phyloP scores from a whole-genome alignment of 306 rosid genomes.

The Lathyrus tuberosus region DNA sequence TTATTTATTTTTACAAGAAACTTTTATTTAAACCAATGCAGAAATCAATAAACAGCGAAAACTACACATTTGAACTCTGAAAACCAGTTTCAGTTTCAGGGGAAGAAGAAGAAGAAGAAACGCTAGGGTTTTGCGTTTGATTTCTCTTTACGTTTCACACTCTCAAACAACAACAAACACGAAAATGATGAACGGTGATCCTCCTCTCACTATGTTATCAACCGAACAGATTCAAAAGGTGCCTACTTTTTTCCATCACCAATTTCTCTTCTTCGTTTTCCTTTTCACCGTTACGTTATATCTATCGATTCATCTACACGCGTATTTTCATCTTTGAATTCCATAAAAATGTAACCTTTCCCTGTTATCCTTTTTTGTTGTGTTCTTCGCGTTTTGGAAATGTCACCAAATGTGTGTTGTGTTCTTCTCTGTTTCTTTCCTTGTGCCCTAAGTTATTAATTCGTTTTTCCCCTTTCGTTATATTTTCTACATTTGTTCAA shows the following conservation, averaged over 20 bases:
- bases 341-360: conserved; percentile 31
- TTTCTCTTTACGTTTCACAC: neutral
- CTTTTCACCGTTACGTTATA: neutral
- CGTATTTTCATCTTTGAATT: neutral
- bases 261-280: conserved; percentile 28
- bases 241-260: conserved; percentile 10
- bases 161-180: conserved; percentile 33
- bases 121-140: conserved; percentile 40
- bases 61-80: conserved; percentile 24
- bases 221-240: conserved; percentile 66
- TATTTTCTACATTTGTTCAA: neutral
- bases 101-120: conserved; percentile 36
- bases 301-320: neutral
- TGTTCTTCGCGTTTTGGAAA: neutral
- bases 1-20: no score
- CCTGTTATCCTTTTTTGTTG: neutral
- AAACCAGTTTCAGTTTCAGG: conserved; percentile 22
- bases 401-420: conserved; percentile 4
- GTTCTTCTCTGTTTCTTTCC: conserved; percentile 34
- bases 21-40: conserved; percentile 2
- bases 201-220: conserved; percentile 41
- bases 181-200: conserved; percentile 49
- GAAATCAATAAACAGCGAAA: neutral
- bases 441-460: conserved; percentile 50
- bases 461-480: neutral